Evolutionary conservation across 768 basidiomycete genomes (phyloP), one percentile per base, ranked within the genome.

Genomic region (Serpula lacrymans): DNA sequence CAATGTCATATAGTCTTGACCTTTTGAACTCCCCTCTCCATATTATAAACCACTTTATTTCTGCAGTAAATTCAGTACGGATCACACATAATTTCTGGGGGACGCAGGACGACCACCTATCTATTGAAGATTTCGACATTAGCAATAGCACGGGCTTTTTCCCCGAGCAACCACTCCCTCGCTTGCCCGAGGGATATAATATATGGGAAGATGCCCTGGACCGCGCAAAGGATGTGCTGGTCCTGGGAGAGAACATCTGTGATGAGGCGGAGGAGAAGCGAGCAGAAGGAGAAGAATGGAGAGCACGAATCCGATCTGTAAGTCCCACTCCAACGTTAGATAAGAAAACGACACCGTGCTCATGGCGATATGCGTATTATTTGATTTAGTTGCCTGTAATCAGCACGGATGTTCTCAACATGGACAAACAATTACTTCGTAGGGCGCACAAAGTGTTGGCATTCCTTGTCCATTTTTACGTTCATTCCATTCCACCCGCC

Each of bases 371-470:
- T 7, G 20, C 10, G 24, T 53, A 27, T 58, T 46, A 24, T 43
- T 36, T 38, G 43, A 37, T 18, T 47, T 43, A 91, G 90, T 83
- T 88, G 72, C 84, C 86, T 6, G 65, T 83, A 28, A 69, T 95
- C 11, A 71, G 77, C 37, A 78, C 75, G 9, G 62, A 69, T 22
- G 50, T 57, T 10, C 69, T 94, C 22, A 62, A 70, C 18, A 51
- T 55, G 29, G 75, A 88, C 48, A 59, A 79, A 22, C 79, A 81
- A 22, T 62, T 72, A 35, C 72, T 89, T 12, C 84, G 92, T 47
- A 80, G 93, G 34, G 92, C 91, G 2, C 92, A 97, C 66, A 71
- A 85, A 57, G 87, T 96, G 34, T 74, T 98, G 25, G 78, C 93
- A 6, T 96, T 87, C 74, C 76, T 97, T 33, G 71, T 88, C 32